These are phyloP conservation scores for Fusarium cicatricum DNA, from an alignment of 2,329 filamentous ascomycete genomes.

Conservation along the genomic window DNA sequence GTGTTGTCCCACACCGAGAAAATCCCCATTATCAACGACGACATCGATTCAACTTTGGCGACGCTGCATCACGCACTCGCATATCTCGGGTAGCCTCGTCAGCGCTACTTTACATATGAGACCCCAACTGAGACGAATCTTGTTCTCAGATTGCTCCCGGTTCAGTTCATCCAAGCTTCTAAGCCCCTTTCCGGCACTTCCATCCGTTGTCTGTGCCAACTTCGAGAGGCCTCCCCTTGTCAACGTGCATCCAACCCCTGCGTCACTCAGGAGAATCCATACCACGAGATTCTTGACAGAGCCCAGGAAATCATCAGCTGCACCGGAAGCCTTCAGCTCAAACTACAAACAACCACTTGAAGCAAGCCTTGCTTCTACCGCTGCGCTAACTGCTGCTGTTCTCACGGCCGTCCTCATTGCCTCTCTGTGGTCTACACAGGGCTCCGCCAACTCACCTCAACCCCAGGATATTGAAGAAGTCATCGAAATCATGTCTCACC, in stretches of 20 bases:
- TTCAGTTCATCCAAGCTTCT: constrained; percentile 8
- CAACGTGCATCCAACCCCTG: constrained; percentile 24
- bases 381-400: constrained; percentile 20
- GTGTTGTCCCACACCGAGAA: constrained; percentile 34
- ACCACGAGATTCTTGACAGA: constrained; percentile 8
- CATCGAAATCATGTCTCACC: constrained; percentile 49
- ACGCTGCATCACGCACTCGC: constrained; percentile 29
- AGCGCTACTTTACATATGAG: constrained; percentile 35
- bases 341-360: constrained; percentile 19
- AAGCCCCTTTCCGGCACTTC: constrained; percentile 21
- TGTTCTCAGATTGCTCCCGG: constrained; percentile 24
- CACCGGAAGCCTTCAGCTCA: constrained; percentile 1
- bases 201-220: constrained; percentile 22
- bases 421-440: constrained; percentile 25
- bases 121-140: constrained; percentile 25
- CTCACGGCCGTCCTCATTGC: constrained; percentile 21
- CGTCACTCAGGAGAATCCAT: constrained; percentile 10
- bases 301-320: not conserved
- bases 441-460: not conserved
- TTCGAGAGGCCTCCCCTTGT: constrained; percentile 21
- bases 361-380: constrained; percentile 28
- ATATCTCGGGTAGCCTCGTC: constrained; percentile 14
- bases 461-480: constrained; percentile 23
- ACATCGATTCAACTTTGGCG: constrained; percentile 31
- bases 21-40: constrained; percentile 33